Base-by-base conservation (phyloP, 1,284 basidiomycete species). In the Leccinum pachyderme region DNA sequence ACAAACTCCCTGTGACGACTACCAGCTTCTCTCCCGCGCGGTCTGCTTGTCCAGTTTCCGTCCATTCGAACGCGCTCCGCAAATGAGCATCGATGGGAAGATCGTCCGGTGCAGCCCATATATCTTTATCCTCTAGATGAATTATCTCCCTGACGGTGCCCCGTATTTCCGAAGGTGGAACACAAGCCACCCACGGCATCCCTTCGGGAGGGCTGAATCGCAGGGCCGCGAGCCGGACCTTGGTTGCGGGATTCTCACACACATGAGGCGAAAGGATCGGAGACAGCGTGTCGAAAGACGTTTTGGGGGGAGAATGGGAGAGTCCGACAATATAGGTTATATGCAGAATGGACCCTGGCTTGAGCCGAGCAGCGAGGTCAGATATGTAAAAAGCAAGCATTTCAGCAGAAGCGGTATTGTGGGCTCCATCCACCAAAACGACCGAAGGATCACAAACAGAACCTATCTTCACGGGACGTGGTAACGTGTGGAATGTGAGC, bases 401-500 rank as follows among this genome's bases (percentile, higher is more conserved):
- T 18, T 70, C 61, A 0, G 93, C 82, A 0, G 94, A 95, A 5
- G 91, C 86, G n/a, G 85, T 76, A 67, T 99, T 99, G 70, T 99
- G 97, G 1, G 97, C 96, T 4, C 97, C 97, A 67, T 99, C 97
- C 2, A 89, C 87, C 7, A 99, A 79, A 5, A 95, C 73, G 5
- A 76, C 65, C 3, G 77, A 61, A 18, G 69, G 66, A 47, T 67
- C 58, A 47, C 39, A 63, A 32, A 49, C 52, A 37, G 49, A 61
- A 12, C 48, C 59, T n/a, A 44, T 46, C 5, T 53, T 63, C 44
- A 68, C 58, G 13, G 66, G 54, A 32, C 54, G 57, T 2, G 69
- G 53, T 79, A 53, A 75, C 72, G 54, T 80, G 62, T 86, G 77
- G 72, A 82, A 98, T 0, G 89, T 89, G 15, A 98, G 81, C 52